Evolutionary conservation across 352 stramenopile species (phyloP).

Genomic region (Elongisporangium undulatum): DNA sequence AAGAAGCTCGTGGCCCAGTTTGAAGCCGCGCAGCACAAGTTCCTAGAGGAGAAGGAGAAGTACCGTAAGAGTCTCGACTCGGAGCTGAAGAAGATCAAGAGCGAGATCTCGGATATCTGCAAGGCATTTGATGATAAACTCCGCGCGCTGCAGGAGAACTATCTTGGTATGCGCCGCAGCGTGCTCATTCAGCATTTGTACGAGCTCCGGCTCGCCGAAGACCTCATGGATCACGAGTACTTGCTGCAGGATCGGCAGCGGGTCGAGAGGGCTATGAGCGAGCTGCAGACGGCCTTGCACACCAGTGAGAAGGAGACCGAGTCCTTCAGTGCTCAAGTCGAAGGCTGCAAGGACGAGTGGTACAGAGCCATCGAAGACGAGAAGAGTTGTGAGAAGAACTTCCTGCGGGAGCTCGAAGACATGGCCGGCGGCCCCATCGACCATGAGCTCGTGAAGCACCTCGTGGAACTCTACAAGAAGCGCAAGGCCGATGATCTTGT

Average conservation of each 20-base stretch:
- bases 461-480: constrained; percentile 77
- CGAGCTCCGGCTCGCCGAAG: constrained; percentile 45
- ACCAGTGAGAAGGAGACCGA: constrained; percentile 38
- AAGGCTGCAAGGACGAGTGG: constrained; percentile 60
- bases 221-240: constrained; percentile 54
- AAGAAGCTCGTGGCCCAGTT: constrained; percentile 67
- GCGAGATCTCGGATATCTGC: constrained; percentile 82
- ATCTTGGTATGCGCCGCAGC: constrained; percentile 39
- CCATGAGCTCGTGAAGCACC: constrained; percentile 66
- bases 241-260: constrained; percentile 21
- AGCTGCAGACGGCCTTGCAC: constrained; percentile 16
- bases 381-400: constrained; percentile 52
- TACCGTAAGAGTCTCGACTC: constrained; percentile 87
- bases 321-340: constrained; percentile 40
- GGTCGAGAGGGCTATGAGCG: constrained; percentile 15
- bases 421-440: constrained; percentile 48
- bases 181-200: constrained; percentile 74
- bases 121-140: constrained; percentile 86
- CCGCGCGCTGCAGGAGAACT: constrained; percentile 45
- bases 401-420: constrained; percentile 72
- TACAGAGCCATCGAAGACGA: constrained; percentile 67
- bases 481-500: constrained; percentile 52
- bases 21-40: constrained; percentile 53
- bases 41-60: constrained; percentile 89
- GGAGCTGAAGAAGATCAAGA: constrained; percentile 82